These are phyloP conservation scores for Silybum marianum DNA, from an alignment of 129 eudicot species.

Conservation along the genomic window DNA sequence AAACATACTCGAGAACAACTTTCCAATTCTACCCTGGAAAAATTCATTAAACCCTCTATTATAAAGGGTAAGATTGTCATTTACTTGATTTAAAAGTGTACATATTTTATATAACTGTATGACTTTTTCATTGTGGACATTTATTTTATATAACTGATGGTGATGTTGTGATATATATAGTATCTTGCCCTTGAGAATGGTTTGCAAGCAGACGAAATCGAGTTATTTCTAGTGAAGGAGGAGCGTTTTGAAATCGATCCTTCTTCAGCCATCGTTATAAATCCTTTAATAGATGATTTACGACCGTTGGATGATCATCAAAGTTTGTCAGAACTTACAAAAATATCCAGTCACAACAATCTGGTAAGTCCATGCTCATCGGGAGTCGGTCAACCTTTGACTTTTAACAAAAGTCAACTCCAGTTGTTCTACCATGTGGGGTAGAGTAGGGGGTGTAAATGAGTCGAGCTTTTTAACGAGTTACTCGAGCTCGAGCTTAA, in stretches of 20 bases:
- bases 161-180: slow-evolving; percentile 21
- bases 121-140: neutral
- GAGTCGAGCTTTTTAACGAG: no score
- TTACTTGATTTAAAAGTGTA: neutral
- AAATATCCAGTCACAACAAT: slow-evolving; percentile 39
- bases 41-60: neutral
- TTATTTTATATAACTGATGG: slow-evolving; percentile 9
- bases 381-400: neutral
- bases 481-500: no score
- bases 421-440: neutral
- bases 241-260: slow-evolving; percentile 19
- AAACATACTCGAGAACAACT: neutral
- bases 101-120: neutral
- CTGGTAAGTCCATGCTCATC: slow-evolving; percentile 45
- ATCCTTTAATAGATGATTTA: slow-evolving; percentile 40
- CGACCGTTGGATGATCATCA: slow-evolving; percentile 54
- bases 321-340: slow-evolving; percentile 51
- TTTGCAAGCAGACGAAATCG: slow-evolving; percentile 50
- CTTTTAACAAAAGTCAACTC: neutral
- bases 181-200: slow-evolving; percentile 52
- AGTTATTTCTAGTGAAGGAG: slow-evolving; percentile 51
- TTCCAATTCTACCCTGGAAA: neutral
- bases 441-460: neutral
- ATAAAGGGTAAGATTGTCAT: no score
- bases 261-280: slow-evolving; percentile 5